These are phyloP conservation scores for Monosporascus sp. DNA, from an alignment of 2,329 filamentous ascomycete species.

Conservation along the genomic window DNA sequence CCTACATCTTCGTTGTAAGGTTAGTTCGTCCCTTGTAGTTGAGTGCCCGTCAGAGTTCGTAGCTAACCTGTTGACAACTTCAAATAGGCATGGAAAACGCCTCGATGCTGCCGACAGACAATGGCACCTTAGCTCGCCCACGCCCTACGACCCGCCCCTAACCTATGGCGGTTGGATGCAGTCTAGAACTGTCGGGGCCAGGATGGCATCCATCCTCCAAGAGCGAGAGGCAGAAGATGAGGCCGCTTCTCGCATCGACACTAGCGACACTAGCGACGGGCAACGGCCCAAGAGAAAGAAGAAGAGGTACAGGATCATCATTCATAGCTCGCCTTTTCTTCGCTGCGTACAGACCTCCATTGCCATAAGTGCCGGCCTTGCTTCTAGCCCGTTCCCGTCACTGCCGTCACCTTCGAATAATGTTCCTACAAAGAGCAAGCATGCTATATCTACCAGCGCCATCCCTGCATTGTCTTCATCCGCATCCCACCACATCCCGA, in stretches of 20 bases:
- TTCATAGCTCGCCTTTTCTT: slow-evolving; percentile 91
- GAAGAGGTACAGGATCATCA: slow-evolving; percentile 69
- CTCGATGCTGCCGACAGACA: slow-evolving; percentile 91
- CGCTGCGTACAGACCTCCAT: slow-evolving; percentile 91
- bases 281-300: slow-evolving; percentile 31
- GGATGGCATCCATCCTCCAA: slow-evolving; percentile 70
- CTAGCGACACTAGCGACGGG: slow-evolving; percentile 8
- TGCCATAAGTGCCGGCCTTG: slow-evolving; percentile 79
- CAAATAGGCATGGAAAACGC: slow-evolving; percentile 75
- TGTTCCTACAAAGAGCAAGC: slow-evolving; percentile 11
- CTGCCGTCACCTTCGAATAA: slow-evolving; percentile 14
- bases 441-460: slow-evolving; percentile 12
- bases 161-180: slow-evolving; percentile 94
- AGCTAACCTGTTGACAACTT: background rate
- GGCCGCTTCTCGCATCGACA: slow-evolving; percentile 14
- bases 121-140: slow-evolving; percentile 90
- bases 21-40: slow-evolving; percentile 20
- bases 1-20: slow-evolving; percentile 48
- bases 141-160: slow-evolving; percentile 91
- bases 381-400: slow-evolving; percentile 48
- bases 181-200: slow-evolving; percentile 71
- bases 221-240: slow-evolving; percentile 42
- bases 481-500: slow-evolving; percentile 34
- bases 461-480: slow-evolving; percentile 15
- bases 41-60: background rate